phyloP scores from a whole-genome alignment of 2,329 filamentous ascomycete species.

The Teratosphaeria epicoccoides region DNA sequence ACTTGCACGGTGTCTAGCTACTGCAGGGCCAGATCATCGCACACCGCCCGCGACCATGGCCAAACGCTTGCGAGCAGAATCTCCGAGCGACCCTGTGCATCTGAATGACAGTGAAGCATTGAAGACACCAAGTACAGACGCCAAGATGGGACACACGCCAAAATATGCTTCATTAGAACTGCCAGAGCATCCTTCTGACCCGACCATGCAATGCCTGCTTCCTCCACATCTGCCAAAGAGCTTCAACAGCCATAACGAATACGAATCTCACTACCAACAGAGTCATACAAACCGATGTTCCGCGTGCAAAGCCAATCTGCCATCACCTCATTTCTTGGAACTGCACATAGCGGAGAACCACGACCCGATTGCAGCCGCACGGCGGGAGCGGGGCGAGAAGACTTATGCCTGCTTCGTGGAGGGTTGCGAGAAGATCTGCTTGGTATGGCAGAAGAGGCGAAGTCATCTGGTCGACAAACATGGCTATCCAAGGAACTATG shows the following conservation, averaged over 20 bases:
- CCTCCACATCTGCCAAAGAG: conserved; percentile 65
- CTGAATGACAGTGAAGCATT: conserved; percentile 7
- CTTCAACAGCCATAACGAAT: conserved; percentile 68
- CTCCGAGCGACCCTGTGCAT: conserved; percentile 28
- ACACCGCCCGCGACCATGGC: conserved; percentile 36
- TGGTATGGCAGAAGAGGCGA: conserved; percentile 69
- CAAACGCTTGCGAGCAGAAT: conserved; percentile 49
- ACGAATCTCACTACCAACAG: conserved; percentile 76
- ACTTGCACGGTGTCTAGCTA: neutral
- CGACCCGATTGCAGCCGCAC: conserved; percentile 64
- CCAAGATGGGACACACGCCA: conserved; percentile 15
- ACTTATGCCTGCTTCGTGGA: conserved; percentile 91
- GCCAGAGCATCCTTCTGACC: conserved; percentile 18
- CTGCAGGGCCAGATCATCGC: neutral
- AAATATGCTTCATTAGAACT: conserved; percentile 48
- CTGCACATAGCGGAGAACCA: conserved; percentile 89
- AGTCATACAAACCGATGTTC: conserved; percentile 74
- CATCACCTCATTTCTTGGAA: conserved; percentile 65
- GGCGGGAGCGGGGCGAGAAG: conserved; percentile 70
- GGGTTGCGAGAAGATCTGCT: conserved; percentile 74
- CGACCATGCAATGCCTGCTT: conserved; percentile 68
- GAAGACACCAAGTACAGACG: conserved; percentile 11
- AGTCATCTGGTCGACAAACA: conserved; percentile 93
- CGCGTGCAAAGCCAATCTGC: conserved; percentile 79
- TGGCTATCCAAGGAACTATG: conserved; percentile 74